phyloP scores from a whole-genome alignment of 2,329 filamentous ascomycete genomes.

The Botryotinia narcissicola region DNA sequence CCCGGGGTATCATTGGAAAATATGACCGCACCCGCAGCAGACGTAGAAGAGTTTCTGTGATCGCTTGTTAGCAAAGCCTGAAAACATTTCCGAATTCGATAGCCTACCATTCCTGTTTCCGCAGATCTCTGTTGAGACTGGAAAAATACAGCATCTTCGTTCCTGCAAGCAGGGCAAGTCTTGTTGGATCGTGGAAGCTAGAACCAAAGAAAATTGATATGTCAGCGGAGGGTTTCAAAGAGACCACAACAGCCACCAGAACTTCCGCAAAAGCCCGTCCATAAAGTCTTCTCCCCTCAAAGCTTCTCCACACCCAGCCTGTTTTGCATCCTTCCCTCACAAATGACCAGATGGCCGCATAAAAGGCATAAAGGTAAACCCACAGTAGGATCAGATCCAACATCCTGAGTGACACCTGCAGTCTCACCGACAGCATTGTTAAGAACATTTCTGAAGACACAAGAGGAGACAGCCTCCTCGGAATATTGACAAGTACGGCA shows the following conservation, averaged over 20 bases:
- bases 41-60: slow-evolving; percentile 85
- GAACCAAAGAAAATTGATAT: slow-evolving; percentile 41
- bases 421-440: slow-evolving; percentile 91
- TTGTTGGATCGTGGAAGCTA: slow-evolving; percentile 90
- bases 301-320: neutral
- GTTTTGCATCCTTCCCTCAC: slow-evolving; percentile 32
- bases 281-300: slow-evolving; percentile 13
- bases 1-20: slow-evolving; percentile 57
- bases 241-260: slow-evolving; percentile 19
- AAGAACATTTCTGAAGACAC: slow-evolving; percentile 93
- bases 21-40: slow-evolving; percentile 89
- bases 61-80: slow-evolving; percentile 31
- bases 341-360: slow-evolving; percentile 48
- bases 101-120: slow-evolving; percentile 94
- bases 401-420: slow-evolving; percentile 94
- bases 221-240: slow-evolving; percentile 39
- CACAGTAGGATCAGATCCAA: slow-evolving; percentile 97
- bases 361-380: slow-evolving; percentile 57
- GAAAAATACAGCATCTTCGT: slow-evolving; percentile 95
- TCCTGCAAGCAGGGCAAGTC: slow-evolving; percentile 78
- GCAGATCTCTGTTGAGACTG: slow-evolving; percentile 96
- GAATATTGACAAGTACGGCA: slow-evolving; percentile 94
- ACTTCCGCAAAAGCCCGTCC: neutral
- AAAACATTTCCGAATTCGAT: neutral
- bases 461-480: slow-evolving; percentile 80